Evolutionary conservation across 345 rosid genomes (phyloP), one percentile per base, ranked within the genome.

Genomic region (Firmiana major): DNA sequence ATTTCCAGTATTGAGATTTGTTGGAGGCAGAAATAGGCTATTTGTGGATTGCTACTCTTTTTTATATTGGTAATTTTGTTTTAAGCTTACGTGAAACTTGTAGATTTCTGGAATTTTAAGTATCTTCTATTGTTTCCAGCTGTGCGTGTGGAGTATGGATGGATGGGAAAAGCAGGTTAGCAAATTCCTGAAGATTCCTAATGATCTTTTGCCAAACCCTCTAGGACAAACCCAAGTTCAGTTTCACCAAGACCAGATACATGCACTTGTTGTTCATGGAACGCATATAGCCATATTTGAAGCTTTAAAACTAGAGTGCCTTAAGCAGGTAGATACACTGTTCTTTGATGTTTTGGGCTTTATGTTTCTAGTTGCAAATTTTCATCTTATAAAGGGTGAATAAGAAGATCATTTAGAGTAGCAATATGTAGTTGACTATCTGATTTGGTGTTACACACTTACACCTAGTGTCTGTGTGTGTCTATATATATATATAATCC

Each of bases 111-210:
- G 48, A 36, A 55, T 73, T 7, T 36, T 51, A 54, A 24, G 34
- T n/a, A 49, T 34, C 38, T 57, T 38, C 22, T 64, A 59, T 16
- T 74, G 24, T 31, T 80, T 79, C 75, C 76, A 93, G 97, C 81
- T 93, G 26, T 91, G 90, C 77, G 85, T 87, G 73, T 91, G 95
- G 94, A 93, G 88, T 84, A 86, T 86, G 70, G 95, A 93, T 79
- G 90, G 87, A 62, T 93, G 97, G 97, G 94, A 89, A 81, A 93
- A 86, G 74, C 88, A 78, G 77, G 75, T 82, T 48, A 76, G 77
- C 74, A 85, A 85, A 76, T 84, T 78, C 79, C 77, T 83, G 74
- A 83, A 73, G 71, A 77, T 85, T 74, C 86, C 84, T 5, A 79
- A 71, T 34, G 80, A 83, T 70, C 81, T 75, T 76, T 67, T 70